Base-by-base conservation (phyloP, 2,329 filamentous ascomycete species). In the Triangularia setosa region DNA sequence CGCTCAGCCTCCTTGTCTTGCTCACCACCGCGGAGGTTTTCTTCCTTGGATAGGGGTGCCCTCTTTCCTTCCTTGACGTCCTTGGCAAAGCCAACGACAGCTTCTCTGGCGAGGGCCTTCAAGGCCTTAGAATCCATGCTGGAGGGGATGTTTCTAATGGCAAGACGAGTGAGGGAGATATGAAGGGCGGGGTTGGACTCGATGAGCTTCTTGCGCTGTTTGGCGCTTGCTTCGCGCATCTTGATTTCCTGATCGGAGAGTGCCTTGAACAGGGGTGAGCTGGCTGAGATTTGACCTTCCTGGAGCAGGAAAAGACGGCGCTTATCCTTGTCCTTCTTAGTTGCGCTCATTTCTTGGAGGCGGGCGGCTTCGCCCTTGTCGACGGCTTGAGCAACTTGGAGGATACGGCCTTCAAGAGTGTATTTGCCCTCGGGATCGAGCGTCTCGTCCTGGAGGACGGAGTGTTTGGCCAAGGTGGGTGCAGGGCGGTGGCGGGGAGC, bases 81-180 rank as follows among this genome's bases (percentile, higher is more conserved):
- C 66, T 84, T 90, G 48, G 95, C 93, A 73, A 99, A 99, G 0
- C 92, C 93, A 58, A 98, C 95, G 12, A 97, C 87, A n/a, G 92
- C 95, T 75, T 95, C 87, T 69, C 95, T 87, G 11, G 95, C 95
- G 55, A 99, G 84, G 52, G 91, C 89, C 76, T 99, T 99, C 59
- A 99, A 83, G 61, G 92, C 91, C 77, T 96, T 98, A 24, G 91
- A 91, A 24, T 85, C 89, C 68, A 97, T 83, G 73, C 89, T 88
- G 67, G 91, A 88, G 2, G 95, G 95, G 4, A 99, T 84, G 74
- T 99, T 99, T 70, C 95, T 91, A 63, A 99, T 81, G 1, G 94
- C 94, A 30, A 99, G 86, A 72, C 95, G 90, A 7, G 93, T 97
- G 60, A 99, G 82, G 75, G 90, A 95, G 61, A 99, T 79, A 76